Percentiles rank a stretch among this genome's conserved stretches.
Evolutionary conservation across 2,329 filamentous ascomycete genomes (phyloP).

Genomic region (Calonectria pseudoturangicola): DNA sequence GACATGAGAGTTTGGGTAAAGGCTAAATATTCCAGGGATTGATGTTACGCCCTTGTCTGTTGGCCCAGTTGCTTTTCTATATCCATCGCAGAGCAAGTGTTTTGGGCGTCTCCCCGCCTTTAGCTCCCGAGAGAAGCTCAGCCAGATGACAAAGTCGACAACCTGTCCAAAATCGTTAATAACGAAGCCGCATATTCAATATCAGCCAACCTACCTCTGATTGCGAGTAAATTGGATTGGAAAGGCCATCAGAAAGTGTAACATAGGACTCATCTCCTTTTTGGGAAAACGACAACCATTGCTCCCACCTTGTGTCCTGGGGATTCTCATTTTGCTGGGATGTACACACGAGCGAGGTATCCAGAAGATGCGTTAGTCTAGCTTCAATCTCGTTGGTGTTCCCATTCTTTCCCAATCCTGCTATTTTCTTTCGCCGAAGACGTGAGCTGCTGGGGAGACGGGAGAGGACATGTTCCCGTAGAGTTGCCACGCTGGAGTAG

Average conservation of each 20-base stretch:
- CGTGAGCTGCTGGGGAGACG: slow-evolving; percentile 81
- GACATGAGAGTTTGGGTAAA: slow-evolving; percentile 82
- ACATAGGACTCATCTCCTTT: slow-evolving; percentile 74
- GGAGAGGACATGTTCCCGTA: slow-evolving; percentile 82
- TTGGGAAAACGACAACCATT: slow-evolving; percentile 78
- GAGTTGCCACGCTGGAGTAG: slow-evolving; percentile 78
- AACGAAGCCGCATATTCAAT: slow-evolving; percentile 17
- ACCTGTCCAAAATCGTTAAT: slow-evolving; percentile 70
- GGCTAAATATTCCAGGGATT: slow-evolving; percentile 80
- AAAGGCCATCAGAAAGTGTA: slow-evolving; percentile 69
- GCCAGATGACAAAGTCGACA: slow-evolving; percentile 85
- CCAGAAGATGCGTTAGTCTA: slow-evolving; percentile 76
- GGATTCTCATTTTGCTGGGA: slow-evolving; percentile 54
- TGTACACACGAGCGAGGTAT: slow-evolving; percentile 80
- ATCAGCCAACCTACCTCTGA: slow-evolving; percentile 72
- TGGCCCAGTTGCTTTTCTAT: slow-evolving; percentile 69
- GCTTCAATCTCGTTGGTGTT: slow-evolving; percentile 59
- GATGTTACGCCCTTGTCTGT: slow-evolving; percentile 57
- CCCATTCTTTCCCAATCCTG: slow-evolving; percentile 62
- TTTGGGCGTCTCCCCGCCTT: slow-evolving; percentile 71
- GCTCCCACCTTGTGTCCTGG: slow-evolving; percentile 68
- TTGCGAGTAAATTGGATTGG: slow-evolving; percentile 72
- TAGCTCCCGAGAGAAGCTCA: slow-evolving; percentile 79
- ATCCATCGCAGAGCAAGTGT: slow-evolving; percentile 91
- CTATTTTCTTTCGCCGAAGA: slow-evolving; percentile 74